These are phyloP conservation scores for Falciphora oryzae DNA, from an alignment of 2,329 filamentous ascomycete species.

Conservation along the genomic window DNA sequence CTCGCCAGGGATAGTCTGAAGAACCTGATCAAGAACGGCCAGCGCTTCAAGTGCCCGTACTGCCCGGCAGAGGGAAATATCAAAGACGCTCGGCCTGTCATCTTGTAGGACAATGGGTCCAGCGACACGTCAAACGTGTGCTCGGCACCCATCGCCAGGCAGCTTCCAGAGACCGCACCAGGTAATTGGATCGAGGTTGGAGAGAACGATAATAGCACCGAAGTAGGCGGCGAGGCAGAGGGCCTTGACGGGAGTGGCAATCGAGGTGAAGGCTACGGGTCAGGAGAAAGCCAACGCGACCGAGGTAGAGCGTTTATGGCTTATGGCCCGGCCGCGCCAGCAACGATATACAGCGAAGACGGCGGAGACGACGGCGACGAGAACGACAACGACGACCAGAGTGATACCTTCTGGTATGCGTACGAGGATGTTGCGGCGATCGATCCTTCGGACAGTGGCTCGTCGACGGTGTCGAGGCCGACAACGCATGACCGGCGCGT, in stretches of 20 bases:
- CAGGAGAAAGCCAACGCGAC: background rate
- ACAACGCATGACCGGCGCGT: too few species aligned
- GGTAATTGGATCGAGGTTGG: background rate
- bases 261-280: background rate
- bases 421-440: background rate
- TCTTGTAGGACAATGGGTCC: constrained; percentile 38
- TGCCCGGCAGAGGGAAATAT: constrained; percentile 79
- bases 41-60: constrained; percentile 90
- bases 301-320: background rate
- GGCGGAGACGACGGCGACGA: background rate
- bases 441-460: background rate
- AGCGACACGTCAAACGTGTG: background rate
- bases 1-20: constrained; percentile 80
- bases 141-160: background rate
- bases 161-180: background rate
- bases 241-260: too few species aligned
- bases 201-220: background rate
- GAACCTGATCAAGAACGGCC: constrained; percentile 66
- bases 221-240: background rate
- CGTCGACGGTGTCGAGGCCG: background rate
- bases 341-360: background rate
- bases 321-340: too few species aligned
- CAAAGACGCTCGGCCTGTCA: constrained; percentile 69
- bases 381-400: background rate
- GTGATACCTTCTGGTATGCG: background rate